Percentiles rank a stretch among this genome's conserved stretches.
Conservation (phyloP, 768 basidiomycete species). For the Daedalea quercina region DNA sequence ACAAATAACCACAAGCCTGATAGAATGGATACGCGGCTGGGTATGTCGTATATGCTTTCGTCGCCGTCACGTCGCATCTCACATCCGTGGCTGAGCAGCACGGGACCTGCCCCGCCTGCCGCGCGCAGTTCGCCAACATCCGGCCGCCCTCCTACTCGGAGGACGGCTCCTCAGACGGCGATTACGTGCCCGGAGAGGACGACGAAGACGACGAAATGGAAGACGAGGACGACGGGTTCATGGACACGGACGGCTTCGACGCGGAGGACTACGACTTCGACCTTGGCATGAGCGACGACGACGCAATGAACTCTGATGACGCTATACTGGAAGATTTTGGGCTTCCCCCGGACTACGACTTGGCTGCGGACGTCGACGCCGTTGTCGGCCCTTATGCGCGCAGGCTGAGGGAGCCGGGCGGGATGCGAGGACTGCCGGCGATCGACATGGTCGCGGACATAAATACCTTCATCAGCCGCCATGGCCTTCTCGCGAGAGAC, state of each 20-base stretch:
- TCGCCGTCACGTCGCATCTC: not conserved
- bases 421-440: too few species aligned
- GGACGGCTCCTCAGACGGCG: conserved; percentile 61
- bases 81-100: conserved; percentile 32
- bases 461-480: not conserved
- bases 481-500: too few species aligned
- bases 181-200: conserved; percentile 52
- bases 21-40: conserved; percentile 58
- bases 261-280: conserved; percentile 28
- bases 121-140: conserved; percentile 52
- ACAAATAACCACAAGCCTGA: conserved; percentile 32
- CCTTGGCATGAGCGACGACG: conserved; percentile 36
- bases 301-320: too few species aligned
- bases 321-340: too few species aligned
- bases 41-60: conserved; percentile 28
- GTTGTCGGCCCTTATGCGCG: not conserved
- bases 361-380: not conserved
- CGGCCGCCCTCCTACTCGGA: conserved; percentile 45
- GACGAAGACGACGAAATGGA: conserved; percentile 42
- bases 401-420: too few species aligned
- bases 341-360: too few species aligned
- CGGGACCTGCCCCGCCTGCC: conserved; percentile 66
- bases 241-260: conserved; percentile 35
- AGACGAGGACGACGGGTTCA: conserved; percentile 33
- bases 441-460: not conserved